Percentiles rank a stretch among this genome's conserved stretches.
These are phyloP conservation scores for Cryptosporidium ryanae DNA, from an alignment of 169 alveolate genomes.

Conservation along the genomic window DNA sequence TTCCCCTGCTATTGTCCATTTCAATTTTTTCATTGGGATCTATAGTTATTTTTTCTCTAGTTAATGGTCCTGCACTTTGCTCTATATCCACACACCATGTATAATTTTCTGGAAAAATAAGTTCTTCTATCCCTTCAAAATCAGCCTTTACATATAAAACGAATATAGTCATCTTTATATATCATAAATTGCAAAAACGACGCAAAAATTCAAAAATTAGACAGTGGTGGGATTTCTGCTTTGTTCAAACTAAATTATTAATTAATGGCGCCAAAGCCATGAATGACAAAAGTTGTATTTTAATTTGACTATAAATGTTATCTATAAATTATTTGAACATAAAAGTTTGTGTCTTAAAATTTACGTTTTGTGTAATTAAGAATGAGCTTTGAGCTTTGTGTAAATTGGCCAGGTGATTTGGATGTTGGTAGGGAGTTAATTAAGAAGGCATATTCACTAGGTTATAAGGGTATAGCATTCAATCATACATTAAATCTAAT, in stretches of 20 bases:
- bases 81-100: slow-evolving; percentile 71
- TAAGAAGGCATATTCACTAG: slow-evolving; percentile 37
- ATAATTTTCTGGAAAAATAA: slow-evolving; percentile 62
- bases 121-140: slow-evolving; percentile 62
- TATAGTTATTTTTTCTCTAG: slow-evolving; percentile 51
- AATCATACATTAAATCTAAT: slow-evolving; percentile 27
- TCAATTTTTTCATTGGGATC: slow-evolving; percentile 69
- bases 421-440: slow-evolving; percentile 13
- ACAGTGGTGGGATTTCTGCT: too few species aligned
- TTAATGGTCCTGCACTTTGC: slow-evolving; percentile 65
- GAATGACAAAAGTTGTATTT: not conserved
- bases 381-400: slow-evolving; percentile 68
- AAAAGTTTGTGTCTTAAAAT: not conserved
- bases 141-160: slow-evolving; percentile 68
- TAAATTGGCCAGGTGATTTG: slow-evolving; percentile 52
- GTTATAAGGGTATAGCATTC: slow-evolving; percentile 64
- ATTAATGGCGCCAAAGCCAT: not conserved
- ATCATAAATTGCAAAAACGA: not conserved
- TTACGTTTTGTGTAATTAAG: too few species aligned
- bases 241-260: not conserved
- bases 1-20: slow-evolving; percentile 68
- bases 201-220: too few species aligned
- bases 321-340: not conserved
- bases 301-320: not conserved
- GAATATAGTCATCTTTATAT: slow-evolving; percentile 29